Evolutionary conservation across 352 stramenopile species (phyloP).

Genomic region (Phytopythium chamaehyphon): DNA sequence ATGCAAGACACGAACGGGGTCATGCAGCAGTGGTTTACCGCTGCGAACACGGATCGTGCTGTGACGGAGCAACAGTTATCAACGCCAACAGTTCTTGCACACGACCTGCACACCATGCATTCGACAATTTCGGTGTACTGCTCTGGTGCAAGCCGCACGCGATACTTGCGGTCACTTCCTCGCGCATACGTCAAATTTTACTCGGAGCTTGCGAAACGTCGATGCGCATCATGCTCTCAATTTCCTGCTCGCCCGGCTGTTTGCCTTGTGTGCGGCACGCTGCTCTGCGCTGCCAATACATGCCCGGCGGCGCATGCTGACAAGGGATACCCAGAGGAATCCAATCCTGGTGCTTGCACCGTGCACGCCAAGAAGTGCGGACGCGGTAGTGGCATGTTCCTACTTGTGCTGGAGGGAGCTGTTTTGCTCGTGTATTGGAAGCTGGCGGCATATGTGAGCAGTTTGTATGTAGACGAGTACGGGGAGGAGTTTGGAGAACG

Average conservation of each 20-base stretch:
- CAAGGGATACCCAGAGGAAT: conserved; percentile 75
- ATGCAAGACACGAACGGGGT: conserved; percentile 73
- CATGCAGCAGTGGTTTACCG: conserved; percentile 73
- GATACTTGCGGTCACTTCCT: conserved; percentile 68
- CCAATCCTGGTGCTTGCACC: conserved; percentile 77
- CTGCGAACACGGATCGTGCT: conserved; percentile 42
- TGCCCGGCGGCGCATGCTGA: conserved; percentile 70
- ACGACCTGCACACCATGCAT: conserved; percentile 77
- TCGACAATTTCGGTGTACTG: conserved; percentile 70
- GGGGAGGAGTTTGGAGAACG: conserved; percentile 85
- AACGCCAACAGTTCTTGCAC: conserved; percentile 38
- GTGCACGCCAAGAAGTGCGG: conserved; percentile 85
- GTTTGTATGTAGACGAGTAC: conserved; percentile 86
- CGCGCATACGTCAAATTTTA: conserved; percentile 85
- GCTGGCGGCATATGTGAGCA: conserved; percentile 76
- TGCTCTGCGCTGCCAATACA: conserved; percentile 79
- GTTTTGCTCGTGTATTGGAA: conserved; percentile 88
- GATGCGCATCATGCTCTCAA: conserved; percentile 65
- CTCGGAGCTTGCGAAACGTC: conserved; percentile 77
- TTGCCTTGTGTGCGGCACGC: conserved; percentile 75
- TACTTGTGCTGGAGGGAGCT: conserved; percentile 78
- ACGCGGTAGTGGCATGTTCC: conserved; percentile 75
- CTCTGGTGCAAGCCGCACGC: conserved; percentile 58
- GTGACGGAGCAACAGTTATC: conserved; percentile 15
- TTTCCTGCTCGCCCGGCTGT: conserved; percentile 81